Evolutionary conservation across 495 filamentous ascomycete genomes (phyloP), one percentile per base, ranked within the genome.

Genomic region (Penicillium goetzii): DNA sequence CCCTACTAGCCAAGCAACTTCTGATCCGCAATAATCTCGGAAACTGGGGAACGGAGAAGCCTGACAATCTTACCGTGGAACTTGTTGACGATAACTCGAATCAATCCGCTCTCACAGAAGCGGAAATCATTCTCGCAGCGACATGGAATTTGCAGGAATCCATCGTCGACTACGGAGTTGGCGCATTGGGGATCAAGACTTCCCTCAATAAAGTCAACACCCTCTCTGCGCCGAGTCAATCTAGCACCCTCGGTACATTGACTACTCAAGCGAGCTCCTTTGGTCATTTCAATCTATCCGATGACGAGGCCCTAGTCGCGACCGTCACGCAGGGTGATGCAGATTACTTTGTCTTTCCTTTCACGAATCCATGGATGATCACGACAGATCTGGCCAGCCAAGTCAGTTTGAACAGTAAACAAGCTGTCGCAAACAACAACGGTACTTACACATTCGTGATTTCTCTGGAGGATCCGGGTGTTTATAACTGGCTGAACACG

Each of bases 181-280:
- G 63, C 32, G 58, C 63, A 53, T 52, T 65, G 21, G 58, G 63
- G 2, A 38, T 65, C 34, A 65, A 65, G 47, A 65, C 63, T 9
- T 28, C 34, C n/a, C 15, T 60, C 26, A 55, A 62, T 11, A 36
- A 50, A 25, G 28, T 63, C 33, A 67, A 67, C 56, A 67, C 64
- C 1, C 64, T 67, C 28, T 51, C 55, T 1, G 15, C 55, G 0
- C 64, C 64, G 4, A 63, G 36, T 28, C 64, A 67, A 21, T 67
- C 64, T 3, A 67, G 64, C 38, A 67, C 60, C 2, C 56, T 67
- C 6, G 64, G 64, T 21, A 67, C 60, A 25, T 50, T 62, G 25
- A 62, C 64, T 5, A 63, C 28, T 6, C 64, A 67, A 36, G 64
- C 59, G 4, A 67, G 64, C 23, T 67, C 64, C n/a, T 63, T 67